phyloP scores from a whole-genome alignment of 2,329 filamentous ascomycete genomes.

The Cryphonectria nitschkei region DNA sequence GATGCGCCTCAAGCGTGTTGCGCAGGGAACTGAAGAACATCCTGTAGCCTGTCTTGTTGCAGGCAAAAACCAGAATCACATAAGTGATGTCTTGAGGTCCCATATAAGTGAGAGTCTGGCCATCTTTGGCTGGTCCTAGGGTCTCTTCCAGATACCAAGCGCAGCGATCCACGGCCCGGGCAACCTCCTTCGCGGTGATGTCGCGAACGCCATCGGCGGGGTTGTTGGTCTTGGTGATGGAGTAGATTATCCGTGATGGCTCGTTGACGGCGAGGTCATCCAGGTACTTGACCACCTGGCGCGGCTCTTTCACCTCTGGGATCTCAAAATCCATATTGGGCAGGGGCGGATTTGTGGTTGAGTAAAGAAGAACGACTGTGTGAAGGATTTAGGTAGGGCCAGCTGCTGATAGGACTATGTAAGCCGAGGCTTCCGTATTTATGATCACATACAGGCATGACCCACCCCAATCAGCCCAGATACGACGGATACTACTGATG shows the following conservation, averaged over 20 bases:
- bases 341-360: not conserved
- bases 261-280: conserved; percentile 33
- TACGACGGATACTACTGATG: too few relatives aligned
- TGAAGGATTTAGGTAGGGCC: not conserved
- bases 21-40: conserved; percentile 35
- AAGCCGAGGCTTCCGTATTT: not conserved
- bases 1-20: conserved; percentile 34
- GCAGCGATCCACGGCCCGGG: conserved; percentile 34
- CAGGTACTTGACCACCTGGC: conserved; percentile 31
- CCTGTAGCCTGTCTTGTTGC: conserved; percentile 45
- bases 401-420: not conserved
- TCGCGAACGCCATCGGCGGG: conserved; percentile 34
- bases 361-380: not conserved
- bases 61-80: conserved; percentile 40
- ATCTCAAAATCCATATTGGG: conserved; percentile 2
- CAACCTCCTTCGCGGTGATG: conserved; percentile 29
- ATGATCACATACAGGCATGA: not conserved
- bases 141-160: conserved; percentile 36
- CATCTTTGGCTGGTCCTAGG: conserved; percentile 32
- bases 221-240: conserved; percentile 31
- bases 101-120: conserved; percentile 37
- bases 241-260: conserved; percentile 33
- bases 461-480: not conserved
- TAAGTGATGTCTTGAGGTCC: conserved; percentile 41
- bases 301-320: conserved; percentile 3